phyloP scores from a whole-genome alignment of 2,329 filamentous ascomycete species.

The Alternaria gansuensis region DNA sequence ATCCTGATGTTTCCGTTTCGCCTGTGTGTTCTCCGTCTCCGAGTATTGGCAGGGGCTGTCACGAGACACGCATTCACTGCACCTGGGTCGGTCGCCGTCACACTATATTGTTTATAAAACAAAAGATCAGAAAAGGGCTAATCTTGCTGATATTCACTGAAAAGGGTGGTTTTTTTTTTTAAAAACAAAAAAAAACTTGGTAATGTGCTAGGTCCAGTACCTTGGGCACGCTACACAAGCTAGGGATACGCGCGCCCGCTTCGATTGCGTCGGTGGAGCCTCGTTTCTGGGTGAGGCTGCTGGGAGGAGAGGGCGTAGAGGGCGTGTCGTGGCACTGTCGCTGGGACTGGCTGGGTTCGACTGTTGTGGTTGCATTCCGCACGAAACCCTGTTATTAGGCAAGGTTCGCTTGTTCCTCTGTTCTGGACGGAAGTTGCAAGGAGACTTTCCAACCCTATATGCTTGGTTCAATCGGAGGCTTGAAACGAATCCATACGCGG shows the following conservation, averaged over 20 bases:
- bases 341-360: conserved; percentile 6
- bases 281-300: conserved; percentile 20
- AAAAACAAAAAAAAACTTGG: not conserved
- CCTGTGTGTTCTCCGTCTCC: conserved; percentile 26
- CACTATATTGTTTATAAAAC: conserved; percentile 17
- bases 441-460: not conserved
- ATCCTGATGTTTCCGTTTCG: conserved; percentile 28
- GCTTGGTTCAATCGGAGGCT: not conserved
- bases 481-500: not conserved
- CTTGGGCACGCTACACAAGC: conserved; percentile 34
- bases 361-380: conserved; percentile 13
- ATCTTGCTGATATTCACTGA: not conserved
- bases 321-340: conserved; percentile 13
- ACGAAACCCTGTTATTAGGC: not conserved
- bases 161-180: no score
- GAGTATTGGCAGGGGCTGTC: conserved; percentile 26
- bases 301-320: conserved; percentile 28
- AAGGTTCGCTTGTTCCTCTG: not conserved
- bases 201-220: conserved; percentile 13
- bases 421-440: not conserved
- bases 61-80: conserved; percentile 28
- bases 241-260: conserved; percentile 26
- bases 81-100: conserved; percentile 27
- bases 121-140: conserved; percentile 11
- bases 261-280: conserved; percentile 14